A percentile compares a stretch with the other conserved stretches of the same genome.
Conservation (phyloP, 2,329 filamentous ascomycete genomes). For the Cladorrhinum sp. region DNA sequence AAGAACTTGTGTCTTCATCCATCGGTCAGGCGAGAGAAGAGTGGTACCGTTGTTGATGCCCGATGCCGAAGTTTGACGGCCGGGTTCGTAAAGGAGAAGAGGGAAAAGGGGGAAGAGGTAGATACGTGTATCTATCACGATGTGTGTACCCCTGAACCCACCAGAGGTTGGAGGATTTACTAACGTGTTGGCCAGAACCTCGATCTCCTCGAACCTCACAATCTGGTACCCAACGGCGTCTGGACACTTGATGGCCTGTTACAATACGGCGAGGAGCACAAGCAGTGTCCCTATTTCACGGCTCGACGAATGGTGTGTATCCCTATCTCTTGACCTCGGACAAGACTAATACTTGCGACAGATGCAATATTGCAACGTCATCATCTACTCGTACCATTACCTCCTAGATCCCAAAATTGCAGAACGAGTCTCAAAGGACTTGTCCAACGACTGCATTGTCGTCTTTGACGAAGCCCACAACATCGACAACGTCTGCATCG, state of each 20-base stretch:
- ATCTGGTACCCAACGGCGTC: constrained; percentile 88
- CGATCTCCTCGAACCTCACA: constrained; percentile 90
- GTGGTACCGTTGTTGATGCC: constrained; percentile 90
- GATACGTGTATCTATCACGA: constrained; percentile 96
- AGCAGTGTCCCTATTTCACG: constrained; percentile 97
- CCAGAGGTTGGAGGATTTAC: neutral
- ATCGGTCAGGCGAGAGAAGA: constrained; percentile 94
- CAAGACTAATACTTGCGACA: constrained; percentile 33
- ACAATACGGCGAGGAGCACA: constrained; percentile 88
- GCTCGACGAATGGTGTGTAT: constrained; percentile 78
- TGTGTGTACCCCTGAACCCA: constrained; percentile 42
- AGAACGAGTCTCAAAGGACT: constrained; percentile 87
- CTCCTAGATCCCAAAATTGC: constrained; percentile 97
- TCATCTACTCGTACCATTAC: constrained; percentile 99
- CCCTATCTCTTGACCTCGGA: neutral
- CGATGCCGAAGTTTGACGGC: constrained; percentile 92
- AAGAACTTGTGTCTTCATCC: constrained; percentile 97
- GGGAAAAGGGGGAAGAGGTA: constrained; percentile 89
- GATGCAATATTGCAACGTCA: constrained; percentile 99
- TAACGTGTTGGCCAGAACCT: constrained; percentile 62
- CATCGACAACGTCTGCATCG: constrained; percentile 99
- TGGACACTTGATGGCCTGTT: constrained; percentile 91
- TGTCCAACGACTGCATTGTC: constrained; percentile 97
- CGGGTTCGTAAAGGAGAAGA: constrained; percentile 96
- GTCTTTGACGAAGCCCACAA: constrained; percentile 99